phyloP scores from a whole-genome alignment of 2,329 filamentous ascomycete genomes.

The Penicillium frequentans region DNA sequence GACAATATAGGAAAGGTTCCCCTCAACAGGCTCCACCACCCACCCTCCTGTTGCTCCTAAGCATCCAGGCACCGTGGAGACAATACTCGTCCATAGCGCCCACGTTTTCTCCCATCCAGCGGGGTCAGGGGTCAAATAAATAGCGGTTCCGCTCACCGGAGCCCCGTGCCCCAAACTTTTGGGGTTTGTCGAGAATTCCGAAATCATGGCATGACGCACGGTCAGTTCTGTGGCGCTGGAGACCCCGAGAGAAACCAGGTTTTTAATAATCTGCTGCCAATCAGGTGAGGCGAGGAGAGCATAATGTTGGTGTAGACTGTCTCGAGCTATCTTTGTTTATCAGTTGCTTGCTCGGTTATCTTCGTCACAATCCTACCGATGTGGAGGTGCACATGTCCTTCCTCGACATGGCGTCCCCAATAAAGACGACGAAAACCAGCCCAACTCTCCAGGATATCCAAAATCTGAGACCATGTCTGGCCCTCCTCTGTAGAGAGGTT shows the following conservation, averaged over 20 bases:
- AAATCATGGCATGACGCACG: slow-evolving; percentile 22
- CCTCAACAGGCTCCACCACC: slow-evolving; percentile 33
- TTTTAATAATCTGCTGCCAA: slow-evolving; percentile 15
- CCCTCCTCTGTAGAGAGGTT: slow-evolving; percentile 53
- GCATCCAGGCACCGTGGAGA: slow-evolving; percentile 30
- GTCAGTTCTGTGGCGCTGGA: slow-evolving; percentile 20
- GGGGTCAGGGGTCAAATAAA: slow-evolving; percentile 27
- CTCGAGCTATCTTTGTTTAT: slow-evolving; percentile 12
- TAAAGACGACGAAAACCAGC: slow-evolving; percentile 28
- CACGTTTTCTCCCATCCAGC: slow-evolving; percentile 24
- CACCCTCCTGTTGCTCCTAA: slow-evolving; percentile 34
- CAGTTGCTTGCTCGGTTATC: slow-evolving; percentile 4
- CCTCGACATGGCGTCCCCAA: slow-evolving; percentile 33
- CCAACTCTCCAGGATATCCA: slow-evolving; percentile 19
- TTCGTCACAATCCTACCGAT: slow-evolving; percentile 20
- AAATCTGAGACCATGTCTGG: slow-evolving; percentile 21
- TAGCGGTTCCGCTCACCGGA: slow-evolving; percentile 32
- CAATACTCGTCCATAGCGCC: slow-evolving; percentile 28
- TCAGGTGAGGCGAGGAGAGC: slow-evolving; percentile 22
- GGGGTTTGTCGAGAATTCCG: slow-evolving; percentile 25
- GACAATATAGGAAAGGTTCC: slow-evolving; percentile 30
- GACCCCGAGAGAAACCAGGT: slow-evolving; percentile 7
- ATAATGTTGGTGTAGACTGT: slow-evolving; percentile 22
- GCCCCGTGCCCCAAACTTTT: slow-evolving; percentile 20
- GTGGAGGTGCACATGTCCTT: slow-evolving; percentile 30